phyloP scores from a whole-genome alignment of 2,329 filamentous ascomycete species.

The Orbilia blumenaviensis region DNA sequence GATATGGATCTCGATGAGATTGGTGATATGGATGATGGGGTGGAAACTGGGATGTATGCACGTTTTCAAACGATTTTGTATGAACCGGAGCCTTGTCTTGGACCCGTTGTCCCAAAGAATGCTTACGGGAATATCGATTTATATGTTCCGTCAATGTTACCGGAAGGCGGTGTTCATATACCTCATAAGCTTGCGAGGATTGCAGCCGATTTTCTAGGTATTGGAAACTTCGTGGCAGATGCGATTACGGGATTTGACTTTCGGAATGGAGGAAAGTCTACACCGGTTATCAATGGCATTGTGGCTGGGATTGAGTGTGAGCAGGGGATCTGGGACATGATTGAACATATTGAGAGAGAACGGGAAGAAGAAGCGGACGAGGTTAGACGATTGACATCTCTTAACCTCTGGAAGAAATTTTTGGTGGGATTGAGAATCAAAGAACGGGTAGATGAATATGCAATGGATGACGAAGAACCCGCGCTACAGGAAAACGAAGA shows the following conservation, averaged over 20 bases:
- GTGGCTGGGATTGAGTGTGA: slow-evolving; percentile 76
- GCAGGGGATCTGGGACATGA: slow-evolving; percentile 63
- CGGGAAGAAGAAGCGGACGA: slow-evolving; percentile 30
- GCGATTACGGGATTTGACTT: slow-evolving; percentile 92
- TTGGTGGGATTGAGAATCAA: slow-evolving; percentile 73
- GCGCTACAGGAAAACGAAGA: slow-evolving; percentile 11
- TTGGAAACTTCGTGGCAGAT: slow-evolving; percentile 78
- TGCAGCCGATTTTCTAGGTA: slow-evolving; percentile 77
- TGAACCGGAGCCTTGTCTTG: slow-evolving; percentile 76
- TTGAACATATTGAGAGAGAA: slow-evolving; percentile 45
- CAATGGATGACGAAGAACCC: slow-evolving; percentile 30
- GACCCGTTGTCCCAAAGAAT: slow-evolving; percentile 79
- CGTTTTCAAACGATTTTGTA: slow-evolving; percentile 68
- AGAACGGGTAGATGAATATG: slow-evolving; percentile 74
- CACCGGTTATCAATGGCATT: slow-evolving; percentile 79
- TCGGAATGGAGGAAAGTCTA: slow-evolving; percentile 78
- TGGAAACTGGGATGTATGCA: slow-evolving; percentile 67
- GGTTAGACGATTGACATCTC: not conserved
- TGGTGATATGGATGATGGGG: slow-evolving; percentile 60
- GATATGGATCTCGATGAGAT: slow-evolving; percentile 58
- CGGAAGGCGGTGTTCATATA: slow-evolving; percentile 19
- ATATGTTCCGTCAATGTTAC: slow-evolving; percentile 41
- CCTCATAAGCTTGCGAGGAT: slow-evolving; percentile 67
- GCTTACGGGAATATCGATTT: slow-evolving; percentile 80
- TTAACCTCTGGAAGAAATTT: slow-evolving; percentile 70